Conservation (phyloP, 1,139 yeast species). For the Kurtzmaniella natalensis region DNA sequence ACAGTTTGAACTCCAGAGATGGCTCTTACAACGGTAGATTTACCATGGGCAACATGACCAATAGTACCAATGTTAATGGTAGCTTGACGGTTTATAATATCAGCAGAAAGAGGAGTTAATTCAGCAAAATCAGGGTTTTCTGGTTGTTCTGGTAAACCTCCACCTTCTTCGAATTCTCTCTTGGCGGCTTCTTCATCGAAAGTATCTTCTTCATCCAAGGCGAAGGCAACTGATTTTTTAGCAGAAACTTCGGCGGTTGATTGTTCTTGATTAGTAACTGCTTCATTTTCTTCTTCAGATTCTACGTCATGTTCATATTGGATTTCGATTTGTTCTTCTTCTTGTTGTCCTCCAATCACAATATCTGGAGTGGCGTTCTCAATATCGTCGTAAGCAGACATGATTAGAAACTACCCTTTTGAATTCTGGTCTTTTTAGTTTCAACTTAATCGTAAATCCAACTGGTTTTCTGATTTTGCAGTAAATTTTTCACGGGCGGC, state of each 20-base stretch:
- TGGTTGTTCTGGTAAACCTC: slow-evolving; percentile 97
- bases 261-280: slow-evolving; percentile 18
- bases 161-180: slow-evolving; percentile 94
- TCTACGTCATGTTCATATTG: slow-evolving; percentile 44
- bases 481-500: too few relatives aligned
- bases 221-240: slow-evolving; percentile 82
- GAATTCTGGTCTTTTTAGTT: too few relatives aligned
- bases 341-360: slow-evolving; percentile 69
- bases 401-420: too few relatives aligned
- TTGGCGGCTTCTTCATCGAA: slow-evolving; percentile 57
- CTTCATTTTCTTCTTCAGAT: slow-evolving; percentile 47
- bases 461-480: too few relatives aligned
- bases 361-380: slow-evolving; percentile 84
- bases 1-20: slow-evolving; percentile 99
- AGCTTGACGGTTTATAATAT: slow-evolving; percentile 97
- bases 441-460: too few relatives aligned
- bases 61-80: slow-evolving; percentile 98
- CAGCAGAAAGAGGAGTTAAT: slow-evolving; percentile 86
- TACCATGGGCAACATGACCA: slow-evolving; percentile 99
- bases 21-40: slow-evolving; percentile 97
- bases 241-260: slow-evolving; percentile 17
- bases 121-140: slow-evolving; percentile 74
- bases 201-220: slow-evolving; percentile 60
- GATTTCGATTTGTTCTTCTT: slow-evolving; percentile 38
- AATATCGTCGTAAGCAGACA: slow-evolving; percentile 58